Conservation (phyloP, 2,329 filamentous ascomycete genomes). For the Ramichloridium luteum region DNA sequence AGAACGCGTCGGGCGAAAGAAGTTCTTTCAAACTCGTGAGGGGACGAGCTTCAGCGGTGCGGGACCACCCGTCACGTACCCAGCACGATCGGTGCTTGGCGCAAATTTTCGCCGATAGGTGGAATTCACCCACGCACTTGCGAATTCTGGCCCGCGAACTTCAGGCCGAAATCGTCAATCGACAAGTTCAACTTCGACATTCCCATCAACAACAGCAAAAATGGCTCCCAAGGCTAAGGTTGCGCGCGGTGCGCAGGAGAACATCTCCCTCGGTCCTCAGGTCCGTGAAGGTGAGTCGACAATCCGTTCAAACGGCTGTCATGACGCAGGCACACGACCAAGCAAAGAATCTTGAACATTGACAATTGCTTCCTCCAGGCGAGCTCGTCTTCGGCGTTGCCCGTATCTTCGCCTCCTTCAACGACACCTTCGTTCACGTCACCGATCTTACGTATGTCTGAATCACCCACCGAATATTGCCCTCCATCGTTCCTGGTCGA, state of each 20-base stretch:
- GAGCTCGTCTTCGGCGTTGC: constrained; percentile 97
- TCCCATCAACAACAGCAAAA: constrained; percentile 37
- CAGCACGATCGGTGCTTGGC: too few species aligned
- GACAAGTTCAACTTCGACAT: too few species aligned
- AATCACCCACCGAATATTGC: constrained; percentile 6
- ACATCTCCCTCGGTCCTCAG: constrained; percentile 95
- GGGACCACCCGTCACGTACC: too few species aligned
- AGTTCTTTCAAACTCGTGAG: too few species aligned
- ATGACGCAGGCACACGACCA: constrained; percentile 5
- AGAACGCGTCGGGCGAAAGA: too few species aligned
- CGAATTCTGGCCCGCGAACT: too few species aligned
- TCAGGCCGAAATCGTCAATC: too few species aligned
- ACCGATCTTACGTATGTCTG: constrained; percentile 67
- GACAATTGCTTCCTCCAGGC: constrained; percentile 42
- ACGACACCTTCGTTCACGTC: constrained; percentile 69
- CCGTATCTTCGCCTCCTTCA: constrained; percentile 83
- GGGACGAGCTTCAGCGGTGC: too few species aligned
- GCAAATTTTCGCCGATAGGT: too few species aligned
- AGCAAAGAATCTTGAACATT: constrained; percentile 11
- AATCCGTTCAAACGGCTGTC: constrained; percentile 6
- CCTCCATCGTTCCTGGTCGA: too few species aligned
- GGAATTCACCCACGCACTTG: too few species aligned
- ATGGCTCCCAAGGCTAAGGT: constrained; percentile 93
- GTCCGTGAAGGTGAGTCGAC: constrained; percentile 71
- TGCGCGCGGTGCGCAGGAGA: constrained; percentile 73